These are phyloP conservation scores for Aspergillus sp. DNA, from an alignment of 2,329 filamentous ascomycete species.

Conservation along the genomic window DNA sequence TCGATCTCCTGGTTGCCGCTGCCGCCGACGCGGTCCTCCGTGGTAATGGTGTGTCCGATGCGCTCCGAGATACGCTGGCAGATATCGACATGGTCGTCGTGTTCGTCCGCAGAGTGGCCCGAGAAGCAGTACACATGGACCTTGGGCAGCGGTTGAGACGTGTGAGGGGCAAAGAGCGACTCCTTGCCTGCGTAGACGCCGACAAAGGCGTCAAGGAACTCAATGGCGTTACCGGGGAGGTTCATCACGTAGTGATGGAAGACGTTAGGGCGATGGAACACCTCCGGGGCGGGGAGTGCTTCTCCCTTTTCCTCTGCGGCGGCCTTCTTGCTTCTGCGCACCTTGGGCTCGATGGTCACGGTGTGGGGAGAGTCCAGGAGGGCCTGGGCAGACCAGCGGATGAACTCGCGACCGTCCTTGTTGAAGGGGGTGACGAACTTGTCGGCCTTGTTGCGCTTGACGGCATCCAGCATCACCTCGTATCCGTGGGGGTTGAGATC, in stretches of 20 bases:
- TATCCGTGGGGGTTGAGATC: constrained; percentile 93
- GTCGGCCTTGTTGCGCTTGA: constrained; percentile 76
- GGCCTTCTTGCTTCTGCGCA: constrained; percentile 26
- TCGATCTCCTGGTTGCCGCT: constrained; percentile 62
- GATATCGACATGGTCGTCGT: constrained; percentile 60
- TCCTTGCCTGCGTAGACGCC: constrained; percentile 78
- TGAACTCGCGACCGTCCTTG: constrained; percentile 79
- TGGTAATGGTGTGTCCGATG: constrained; percentile 61
- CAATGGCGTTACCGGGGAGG: constrained; percentile 83
- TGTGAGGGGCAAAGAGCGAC: constrained; percentile 64
- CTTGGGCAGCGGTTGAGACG: constrained; percentile 67
- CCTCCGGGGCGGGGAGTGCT: constrained; percentile 28
- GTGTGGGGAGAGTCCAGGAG: constrained; percentile 56
- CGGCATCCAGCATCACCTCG: constrained; percentile 68
- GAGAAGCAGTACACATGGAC: constrained; percentile 96
- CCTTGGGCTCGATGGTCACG: constrained; percentile 54
- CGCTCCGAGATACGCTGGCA: constrained; percentile 66
- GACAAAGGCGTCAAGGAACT: constrained; percentile 75
- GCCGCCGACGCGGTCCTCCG: constrained; percentile 51
- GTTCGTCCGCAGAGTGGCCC: constrained; percentile 74
- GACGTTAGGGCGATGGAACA: constrained; percentile 59
- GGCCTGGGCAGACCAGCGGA: constrained; percentile 66
- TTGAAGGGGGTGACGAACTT: constrained; percentile 78
- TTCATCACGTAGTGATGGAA: constrained; percentile 99
- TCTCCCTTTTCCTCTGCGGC: constrained; percentile 32